Evolutionary conservation across 306 rosid species (phyloP), one percentile per base, ranked within the genome.

Genomic region (Prunus campanulata): DNA sequence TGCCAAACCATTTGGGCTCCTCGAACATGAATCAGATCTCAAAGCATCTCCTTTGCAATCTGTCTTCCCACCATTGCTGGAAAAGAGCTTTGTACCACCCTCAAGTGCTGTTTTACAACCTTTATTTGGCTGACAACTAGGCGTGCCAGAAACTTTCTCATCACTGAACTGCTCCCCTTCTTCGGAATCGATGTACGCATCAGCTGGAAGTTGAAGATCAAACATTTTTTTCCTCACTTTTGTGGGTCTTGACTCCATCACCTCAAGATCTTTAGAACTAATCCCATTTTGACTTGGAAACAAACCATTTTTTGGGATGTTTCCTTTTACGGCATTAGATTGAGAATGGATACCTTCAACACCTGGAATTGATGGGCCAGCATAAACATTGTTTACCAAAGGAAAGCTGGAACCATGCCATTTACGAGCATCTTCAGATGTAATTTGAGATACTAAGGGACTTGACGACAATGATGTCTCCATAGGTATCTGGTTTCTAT

Each of bases 161-260:
- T 86, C 90, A 35, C 86, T 89, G 66, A 86, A 77, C 74, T 85
- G 86, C 70, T 95, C 97, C 79, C 93, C 90, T 90, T 92, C 98
- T 29, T 92, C 97, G 1, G 92, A 74, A 82, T 95, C 96, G 14
- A 89, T 77, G 71, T 90, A 85, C 78, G 81, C 97, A 56, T 92
- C 92, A 29, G 98, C 97, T 51, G 96, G 98, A 77, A 90, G 97
- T 24, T 88, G 94, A 77, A 92, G 98, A 86, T 92, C 98, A 84
- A 95, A 87, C 80, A 79, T 86, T 87, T 80, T 92, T 70, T 89
- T 92, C 83, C 96, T 85, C 54, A 78, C 88, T 83, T 95, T 90
- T 27, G 91, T 80, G 64, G 97, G 97, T 80, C 97, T 86, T 3
- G 88, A 87, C 78, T 86, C 98, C 65, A 85, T 86, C 76, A 90